A percentile compares a stretch with the other conserved stretches of the same genome.
These are phyloP conservation scores for Apostasia shenzhenica DNA, from an alignment of 106 monocot genomes.

Conservation along the genomic window DNA sequence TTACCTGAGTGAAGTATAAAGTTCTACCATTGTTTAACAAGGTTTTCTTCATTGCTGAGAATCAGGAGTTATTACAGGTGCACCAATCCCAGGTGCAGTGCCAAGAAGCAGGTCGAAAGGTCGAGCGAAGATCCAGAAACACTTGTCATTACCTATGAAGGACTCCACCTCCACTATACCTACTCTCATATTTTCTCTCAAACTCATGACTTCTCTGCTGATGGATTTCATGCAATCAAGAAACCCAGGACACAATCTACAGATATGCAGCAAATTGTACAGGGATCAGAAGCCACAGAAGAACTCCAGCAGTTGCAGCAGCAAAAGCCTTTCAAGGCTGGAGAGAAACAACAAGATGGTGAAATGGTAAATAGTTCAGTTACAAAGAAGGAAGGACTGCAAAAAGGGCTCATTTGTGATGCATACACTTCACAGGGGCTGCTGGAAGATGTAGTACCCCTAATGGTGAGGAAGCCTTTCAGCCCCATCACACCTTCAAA, in stretches of 20 bases:
- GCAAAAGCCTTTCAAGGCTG: background rate
- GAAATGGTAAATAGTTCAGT: background rate
- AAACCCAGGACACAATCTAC: conserved; percentile 18
- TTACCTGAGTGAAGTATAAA: background rate
- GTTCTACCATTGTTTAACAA: background rate
- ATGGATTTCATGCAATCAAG: conserved; percentile 14
- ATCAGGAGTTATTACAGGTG: conserved; percentile 93
- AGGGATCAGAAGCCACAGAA: background rate
- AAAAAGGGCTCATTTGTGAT: conserved; percentile 1
- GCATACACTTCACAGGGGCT: conserved; percentile 36
- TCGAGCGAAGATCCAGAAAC: conserved; percentile 72
- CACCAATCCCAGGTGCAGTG: conserved; percentile 89
- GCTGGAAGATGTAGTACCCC: conserved; percentile 78
- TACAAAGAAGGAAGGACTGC: background rate
- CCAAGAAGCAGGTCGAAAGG: conserved; percentile 90
- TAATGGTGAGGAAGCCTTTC: conserved; percentile 54
- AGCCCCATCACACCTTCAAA: conserved; percentile 7
- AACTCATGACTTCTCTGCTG: conserved; percentile 1
- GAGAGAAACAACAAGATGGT: conserved; percentile 1
- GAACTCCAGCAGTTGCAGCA: background rate
- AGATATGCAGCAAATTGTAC: background rate
- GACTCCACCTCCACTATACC: conserved; percentile 83
- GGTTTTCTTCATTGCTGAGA: background rate
- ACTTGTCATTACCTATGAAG: conserved; percentile 73
- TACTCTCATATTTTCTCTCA: conserved; percentile 57